phyloP scores from a whole-genome alignment of 148 eudicot genomes.

The Arctostaphylos glauca region DNA sequence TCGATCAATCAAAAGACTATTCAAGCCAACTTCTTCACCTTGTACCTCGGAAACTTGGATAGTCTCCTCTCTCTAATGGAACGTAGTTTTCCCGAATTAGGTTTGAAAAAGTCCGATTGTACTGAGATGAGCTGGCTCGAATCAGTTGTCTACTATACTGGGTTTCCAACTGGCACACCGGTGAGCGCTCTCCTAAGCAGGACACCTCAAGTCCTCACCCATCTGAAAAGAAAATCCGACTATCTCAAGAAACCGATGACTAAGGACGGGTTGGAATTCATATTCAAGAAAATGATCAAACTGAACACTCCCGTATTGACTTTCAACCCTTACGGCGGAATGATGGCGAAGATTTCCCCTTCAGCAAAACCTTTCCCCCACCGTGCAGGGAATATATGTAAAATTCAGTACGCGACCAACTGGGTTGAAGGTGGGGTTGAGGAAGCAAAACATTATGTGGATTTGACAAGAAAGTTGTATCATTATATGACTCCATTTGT shows the following conservation, averaged over 20 bases:
- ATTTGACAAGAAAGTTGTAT: constrained; percentile 17
- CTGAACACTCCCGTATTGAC: neutral
- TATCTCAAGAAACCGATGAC: constrained; percentile 33
- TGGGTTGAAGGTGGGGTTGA: constrained; percentile 31
- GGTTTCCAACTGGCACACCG: constrained; percentile 13
- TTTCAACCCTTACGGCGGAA: constrained; percentile 46
- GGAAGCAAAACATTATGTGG: constrained; percentile 5
- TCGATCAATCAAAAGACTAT: neutral
- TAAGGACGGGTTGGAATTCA: constrained; percentile 19
- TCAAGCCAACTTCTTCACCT: constrained; percentile 20
- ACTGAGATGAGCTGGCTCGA: constrained; percentile 37
- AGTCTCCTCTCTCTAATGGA: constrained; percentile 16
- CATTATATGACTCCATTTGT: constrained; percentile 33
- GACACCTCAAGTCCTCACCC: neutral
- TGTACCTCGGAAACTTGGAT: constrained; percentile 25
- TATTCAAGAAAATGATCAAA: constrained; percentile 39
- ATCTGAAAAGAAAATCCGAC: constrained; percentile 27
- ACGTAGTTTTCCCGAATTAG: constrained; percentile 24
- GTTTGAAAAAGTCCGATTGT: constrained; percentile 24
- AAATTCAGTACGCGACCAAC: constrained; percentile 27
- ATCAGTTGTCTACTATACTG: constrained; percentile 20
- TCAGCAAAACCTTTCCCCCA: constrained; percentile 46
- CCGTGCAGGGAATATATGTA: constrained; percentile 35
- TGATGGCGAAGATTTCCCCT: constrained; percentile 34
- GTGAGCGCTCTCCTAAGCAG: constrained; percentile 22